These are phyloP conservation scores for Tuber aestivum DNA, from an alignment of 495 filamentous ascomycete species.

Conservation along the genomic window DNA sequence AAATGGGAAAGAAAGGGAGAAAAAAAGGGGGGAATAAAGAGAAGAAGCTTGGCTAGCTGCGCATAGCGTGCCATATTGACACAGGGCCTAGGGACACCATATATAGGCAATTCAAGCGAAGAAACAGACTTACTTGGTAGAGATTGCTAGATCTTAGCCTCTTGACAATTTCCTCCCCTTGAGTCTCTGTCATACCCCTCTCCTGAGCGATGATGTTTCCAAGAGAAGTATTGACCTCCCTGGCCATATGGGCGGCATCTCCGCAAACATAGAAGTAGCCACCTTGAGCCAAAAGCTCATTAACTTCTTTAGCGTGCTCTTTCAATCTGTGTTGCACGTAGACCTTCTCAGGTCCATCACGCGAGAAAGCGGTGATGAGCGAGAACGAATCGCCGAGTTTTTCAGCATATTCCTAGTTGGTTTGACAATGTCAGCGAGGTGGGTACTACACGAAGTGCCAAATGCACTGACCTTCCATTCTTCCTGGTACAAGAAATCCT, in stretches of 20 bases:
- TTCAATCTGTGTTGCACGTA: conserved; percentile 93
- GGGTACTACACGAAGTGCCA: conserved; percentile 9
- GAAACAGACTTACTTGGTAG: conserved; percentile 64
- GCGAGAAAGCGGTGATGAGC: conserved; percentile 87
- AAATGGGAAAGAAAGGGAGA: not conserved
- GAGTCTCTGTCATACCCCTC: conserved; percentile 69
- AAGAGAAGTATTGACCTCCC: conserved; percentile 84
- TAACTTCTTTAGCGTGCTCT: conserved; percentile 75
- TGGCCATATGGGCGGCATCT: conserved; percentile 96
- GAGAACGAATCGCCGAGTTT: conserved; percentile 80
- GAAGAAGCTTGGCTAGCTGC: conserved; percentile 2
- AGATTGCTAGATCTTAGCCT: conserved; percentile 85
- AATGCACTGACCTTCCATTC: conserved; percentile 78
- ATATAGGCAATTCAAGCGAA: conserved; percentile 1
- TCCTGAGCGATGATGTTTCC: conserved; percentile 77
- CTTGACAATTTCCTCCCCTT: conserved; percentile 94
- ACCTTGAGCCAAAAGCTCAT: conserved; percentile 79
- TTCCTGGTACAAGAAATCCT: conserved; percentile 88
- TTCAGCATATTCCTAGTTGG: conserved; percentile 66
- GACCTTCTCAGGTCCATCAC: conserved; percentile 76
- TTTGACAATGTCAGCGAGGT: conserved; percentile 17
- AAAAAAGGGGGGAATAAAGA: not conserved
- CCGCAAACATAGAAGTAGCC: conserved; percentile 98
- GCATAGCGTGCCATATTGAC: not conserved
- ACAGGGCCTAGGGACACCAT: not conserved